Evolutionary conservation across 768 basidiomycete genomes (phyloP).

Genomic region (Lactifluus pinguis): DNA sequence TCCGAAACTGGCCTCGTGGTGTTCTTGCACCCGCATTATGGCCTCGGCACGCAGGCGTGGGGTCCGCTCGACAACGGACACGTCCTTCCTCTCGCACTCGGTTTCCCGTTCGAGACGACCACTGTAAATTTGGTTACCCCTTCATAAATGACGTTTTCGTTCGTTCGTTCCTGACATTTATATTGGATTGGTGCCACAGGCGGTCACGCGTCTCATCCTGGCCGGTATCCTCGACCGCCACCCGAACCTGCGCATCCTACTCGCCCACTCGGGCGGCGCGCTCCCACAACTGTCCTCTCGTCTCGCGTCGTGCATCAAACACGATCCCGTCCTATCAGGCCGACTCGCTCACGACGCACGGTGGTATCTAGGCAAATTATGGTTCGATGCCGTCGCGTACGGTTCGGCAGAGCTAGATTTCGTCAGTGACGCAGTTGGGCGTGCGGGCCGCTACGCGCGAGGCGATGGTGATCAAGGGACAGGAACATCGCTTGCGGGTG

Average conservation of each 20-base stretch:
- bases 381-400: conserved; percentile 83
- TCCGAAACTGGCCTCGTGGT: conserved; percentile 60
- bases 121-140: conserved; percentile 45
- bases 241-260: conserved; percentile 63
- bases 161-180: not conserved
- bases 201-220: conserved; percentile 72
- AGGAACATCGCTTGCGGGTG: too few species aligned
- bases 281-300: conserved; percentile 83
- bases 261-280: conserved; percentile 84
- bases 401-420: conserved; percentile 80
- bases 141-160: too few species aligned
- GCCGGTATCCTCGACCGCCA: conserved; percentile 74
- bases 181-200: conserved; percentile 26
- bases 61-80: conserved; percentile 77
- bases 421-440: conserved; percentile 58
- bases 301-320: conserved; percentile 74
- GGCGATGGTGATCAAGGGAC: conserved; percentile 1
- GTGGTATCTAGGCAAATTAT: conserved; percentile 72
- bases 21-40: conserved; percentile 85
- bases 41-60: conserved; percentile 64
- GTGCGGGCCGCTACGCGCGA: conserved; percentile 40
- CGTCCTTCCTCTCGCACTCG: conserved; percentile 77
- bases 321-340: conserved; percentile 72
- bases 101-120: conserved; percentile 89
- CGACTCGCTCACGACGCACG: conserved; percentile 75